Evolutionary conservation across 352 stramenopile genomes (phyloP).

Genomic region (Globisporangium canariense): DNA sequence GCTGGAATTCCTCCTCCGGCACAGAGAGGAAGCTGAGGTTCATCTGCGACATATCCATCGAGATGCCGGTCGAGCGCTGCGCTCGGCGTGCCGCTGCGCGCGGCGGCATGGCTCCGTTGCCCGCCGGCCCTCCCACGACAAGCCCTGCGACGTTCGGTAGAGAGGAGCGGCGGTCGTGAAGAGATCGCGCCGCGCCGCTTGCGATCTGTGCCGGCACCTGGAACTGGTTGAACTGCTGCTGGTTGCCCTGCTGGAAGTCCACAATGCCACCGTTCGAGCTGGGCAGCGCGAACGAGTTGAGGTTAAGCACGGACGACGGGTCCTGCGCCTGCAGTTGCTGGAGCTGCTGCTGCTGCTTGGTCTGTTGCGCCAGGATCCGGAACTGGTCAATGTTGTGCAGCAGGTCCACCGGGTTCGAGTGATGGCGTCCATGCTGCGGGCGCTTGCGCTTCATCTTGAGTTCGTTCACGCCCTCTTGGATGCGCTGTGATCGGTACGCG

Average conservation of each 20-base stretch:
- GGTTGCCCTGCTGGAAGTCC: not conserved
- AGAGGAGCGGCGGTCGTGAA: slow-evolving; percentile 48
- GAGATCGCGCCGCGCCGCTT: slow-evolving; percentile 52
- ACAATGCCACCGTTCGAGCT: slow-evolving; percentile 8
- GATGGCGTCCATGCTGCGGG: slow-evolving; percentile 50
- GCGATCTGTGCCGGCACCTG: slow-evolving; percentile 54
- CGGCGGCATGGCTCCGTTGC: slow-evolving; percentile 1
- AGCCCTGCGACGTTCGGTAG: slow-evolving; percentile 25
- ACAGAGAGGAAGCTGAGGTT: slow-evolving; percentile 69
- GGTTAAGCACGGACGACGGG: slow-evolving; percentile 21
- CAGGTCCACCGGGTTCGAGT: slow-evolving; percentile 77
- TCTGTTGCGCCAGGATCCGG: slow-evolving; percentile 57
- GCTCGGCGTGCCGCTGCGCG: slow-evolving; percentile 25
- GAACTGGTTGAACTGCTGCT: slow-evolving; percentile 27
- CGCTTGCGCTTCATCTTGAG: slow-evolving; percentile 83
- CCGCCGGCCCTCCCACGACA: not conserved
- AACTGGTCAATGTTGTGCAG: slow-evolving; percentile 78
- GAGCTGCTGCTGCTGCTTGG: slow-evolving; percentile 46
- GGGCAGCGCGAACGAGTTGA: slow-evolving; percentile 27
- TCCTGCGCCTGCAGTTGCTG: slow-evolving; percentile 27
- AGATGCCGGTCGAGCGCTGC: slow-evolving; percentile 67
- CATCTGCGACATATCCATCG: slow-evolving; percentile 83
- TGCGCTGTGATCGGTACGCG: slow-evolving; percentile 56
- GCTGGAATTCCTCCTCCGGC: slow-evolving; percentile 56
- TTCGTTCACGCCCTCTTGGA: slow-evolving; percentile 62